Conservation (phyloP, 306 rosid genomes). For the Cucumis hystrix region DNA sequence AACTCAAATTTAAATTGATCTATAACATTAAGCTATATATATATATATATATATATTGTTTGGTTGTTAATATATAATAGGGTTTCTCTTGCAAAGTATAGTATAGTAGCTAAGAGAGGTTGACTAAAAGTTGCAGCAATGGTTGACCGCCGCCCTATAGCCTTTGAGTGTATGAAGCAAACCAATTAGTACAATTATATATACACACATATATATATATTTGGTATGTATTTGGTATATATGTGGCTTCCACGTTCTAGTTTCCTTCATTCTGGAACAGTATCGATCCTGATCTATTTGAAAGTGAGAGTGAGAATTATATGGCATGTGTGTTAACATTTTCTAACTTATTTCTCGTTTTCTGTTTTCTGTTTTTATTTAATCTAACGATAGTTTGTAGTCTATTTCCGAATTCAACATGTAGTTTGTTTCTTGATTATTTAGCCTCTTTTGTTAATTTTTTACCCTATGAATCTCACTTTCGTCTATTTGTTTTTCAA, state of each 20-base stretch:
- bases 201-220: neutral
- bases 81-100: neutral
- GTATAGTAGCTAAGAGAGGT: neutral
- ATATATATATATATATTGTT: neutral
- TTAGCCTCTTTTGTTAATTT: too few relatives aligned
- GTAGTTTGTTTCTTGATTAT: too few relatives aligned
- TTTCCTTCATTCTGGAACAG: neutral
- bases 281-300: neutral
- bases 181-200: neutral
- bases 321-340: neutral
- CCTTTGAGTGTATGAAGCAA: neutral
- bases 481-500: too few relatives aligned
- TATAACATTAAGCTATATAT: neutral
- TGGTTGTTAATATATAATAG: neutral
- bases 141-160: constrained; percentile 13
- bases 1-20: neutral
- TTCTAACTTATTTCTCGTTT: too few relatives aligned
- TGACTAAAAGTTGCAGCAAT: neutral
- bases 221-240: neutral
- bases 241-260: constrained; percentile 26
- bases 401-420: too few relatives aligned
- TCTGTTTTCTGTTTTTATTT: too few relatives aligned
- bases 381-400: too few relatives aligned
- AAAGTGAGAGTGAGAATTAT: neutral
- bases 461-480: too few relatives aligned